Evolutionary conservation across 768 basidiomycete genomes (phyloP).

Genomic region (Collybia nuda): DNA sequence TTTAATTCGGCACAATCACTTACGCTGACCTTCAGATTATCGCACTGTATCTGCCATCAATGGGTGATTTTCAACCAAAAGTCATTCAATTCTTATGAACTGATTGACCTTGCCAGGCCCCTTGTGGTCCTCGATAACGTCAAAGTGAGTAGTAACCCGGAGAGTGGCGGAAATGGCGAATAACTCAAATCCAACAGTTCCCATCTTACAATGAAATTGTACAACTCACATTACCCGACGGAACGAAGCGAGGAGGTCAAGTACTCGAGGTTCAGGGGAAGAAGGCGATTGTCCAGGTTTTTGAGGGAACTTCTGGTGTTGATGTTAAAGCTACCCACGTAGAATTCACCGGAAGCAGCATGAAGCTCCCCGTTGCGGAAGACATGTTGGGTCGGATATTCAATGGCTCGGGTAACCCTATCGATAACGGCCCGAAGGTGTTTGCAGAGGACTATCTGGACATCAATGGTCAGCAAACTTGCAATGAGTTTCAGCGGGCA

Average conservation of each 20-base stretch:
- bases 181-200: slow-evolving; percentile 51
- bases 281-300: slow-evolving; percentile 99
- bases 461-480: slow-evolving; percentile 79
- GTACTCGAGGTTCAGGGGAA: slow-evolving; percentile 98
- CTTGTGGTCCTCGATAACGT: slow-evolving; percentile 98
- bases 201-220: slow-evolving; percentile 99
- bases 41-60: slow-evolving; percentile 98
- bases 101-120: slow-evolving; percentile 52
- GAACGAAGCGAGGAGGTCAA: slow-evolving; percentile 92
- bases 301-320: slow-evolving; percentile 96
- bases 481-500: not conserved
- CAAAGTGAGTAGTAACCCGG: slow-evolving; percentile 61
- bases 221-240: slow-evolving; percentile 91
- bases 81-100: slow-evolving; percentile 8
- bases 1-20: slow-evolving; percentile 7
- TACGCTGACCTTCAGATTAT: slow-evolving; percentile 63
- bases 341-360: slow-evolving; percentile 96
- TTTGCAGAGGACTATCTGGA: slow-evolving; percentile 99
- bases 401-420: slow-evolving; percentile 97
- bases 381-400: slow-evolving; percentile 99
- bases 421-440: slow-evolving; percentile 98
- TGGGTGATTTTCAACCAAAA: slow-evolving; percentile 49
- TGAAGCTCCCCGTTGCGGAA: slow-evolving; percentile 98
- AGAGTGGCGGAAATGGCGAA: too few relatives aligned
- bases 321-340: slow-evolving; percentile 98